phyloP scores from a whole-genome alignment of 208 protist species.

The Vickermania spadyakhi region DNA sequence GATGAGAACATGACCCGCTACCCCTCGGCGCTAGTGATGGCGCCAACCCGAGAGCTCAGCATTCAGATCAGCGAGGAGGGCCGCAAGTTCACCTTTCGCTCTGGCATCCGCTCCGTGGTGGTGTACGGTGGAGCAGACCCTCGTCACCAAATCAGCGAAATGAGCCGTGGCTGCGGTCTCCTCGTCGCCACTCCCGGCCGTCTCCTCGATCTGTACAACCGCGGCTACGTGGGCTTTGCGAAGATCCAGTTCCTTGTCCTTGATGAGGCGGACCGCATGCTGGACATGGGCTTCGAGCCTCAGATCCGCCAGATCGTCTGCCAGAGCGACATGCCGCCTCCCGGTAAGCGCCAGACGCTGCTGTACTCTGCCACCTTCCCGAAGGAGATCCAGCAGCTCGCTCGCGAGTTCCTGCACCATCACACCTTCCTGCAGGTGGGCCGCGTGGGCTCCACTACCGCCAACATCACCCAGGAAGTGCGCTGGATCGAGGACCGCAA shows the following conservation, averaged over 20 bases:
- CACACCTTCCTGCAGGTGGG: conserved; percentile 98
- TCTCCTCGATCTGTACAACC: conserved; percentile 79
- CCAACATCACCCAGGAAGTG: conserved; percentile 95
- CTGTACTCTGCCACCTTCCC: conserved; percentile 99
- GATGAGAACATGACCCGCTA: conserved; percentile 35
- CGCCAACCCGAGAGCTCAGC: conserved; percentile 96
- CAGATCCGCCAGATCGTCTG: conserved; percentile 98
- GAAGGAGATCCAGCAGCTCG: conserved; percentile 97
- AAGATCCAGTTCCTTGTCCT: conserved; percentile 94
- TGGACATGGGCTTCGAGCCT: conserved; percentile 99
- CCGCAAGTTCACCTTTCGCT: conserved; percentile 94
- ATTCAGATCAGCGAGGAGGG: conserved; percentile 97
- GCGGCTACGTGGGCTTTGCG: conserved; percentile 79
- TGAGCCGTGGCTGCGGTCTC: conserved; percentile 93
- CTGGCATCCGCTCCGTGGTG: conserved; percentile 90
- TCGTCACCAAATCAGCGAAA: conserved; percentile 92
- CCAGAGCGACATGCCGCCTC: conserved; percentile 91
- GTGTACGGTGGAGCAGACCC: conserved; percentile 98
- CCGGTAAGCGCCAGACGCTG: conserved; percentile 97
- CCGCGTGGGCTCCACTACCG: conserved; percentile 96
- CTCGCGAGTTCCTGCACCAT: conserved; percentile 94
- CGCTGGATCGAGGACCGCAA: conserved; percentile 83
- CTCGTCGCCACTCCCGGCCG: conserved; percentile 90
- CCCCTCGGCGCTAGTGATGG: conserved; percentile 93
- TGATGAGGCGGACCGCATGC: conserved; percentile 99